Evolutionary conservation across 352 stramenopile species (phyloP), one percentile per base, ranked within the genome.

Genomic region (Phytopythium vexans): DNA sequence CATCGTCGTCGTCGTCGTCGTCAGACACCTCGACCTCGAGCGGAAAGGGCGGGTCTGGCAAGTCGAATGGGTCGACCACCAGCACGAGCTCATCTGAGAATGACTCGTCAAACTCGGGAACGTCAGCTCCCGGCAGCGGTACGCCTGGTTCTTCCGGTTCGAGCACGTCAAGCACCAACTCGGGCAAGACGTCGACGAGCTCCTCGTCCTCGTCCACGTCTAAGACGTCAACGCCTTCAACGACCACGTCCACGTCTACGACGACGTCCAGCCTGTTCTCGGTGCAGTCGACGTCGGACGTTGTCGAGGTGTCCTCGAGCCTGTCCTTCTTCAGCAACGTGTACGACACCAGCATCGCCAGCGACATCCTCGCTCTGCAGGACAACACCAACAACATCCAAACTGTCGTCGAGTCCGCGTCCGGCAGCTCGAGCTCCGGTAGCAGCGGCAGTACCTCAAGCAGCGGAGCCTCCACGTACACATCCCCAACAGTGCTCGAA

Each of bases 401-500:
- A 45, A 60, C 60, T 10, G 62, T 73, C 36, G 64, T 73, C 10
- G 42, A 16, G 8, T 36, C 16, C 15, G 42, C 42, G 34, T 49
- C 42, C 0, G 42, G 42, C 27, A 49, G 27, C 27, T 49, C 42
- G 7, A 11, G 42, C 42, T 35, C 41, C 21, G 27, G 8, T 31
- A 32, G 16, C 41, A 31, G 41, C 16, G 21, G 21, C 21, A 27
- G 21, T 27, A 27, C 21, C 21, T 27, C 21, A 27, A 27, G 41
- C 16, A 45, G 14, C 31, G 14, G 41, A 10, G 12, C 10, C 15
- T 12, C 38, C 4, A n/a, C 38, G 21, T 86, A 85, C 66, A 75
- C 73, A 43, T 72, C 69, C 6, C 75, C 75, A 16, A 87, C 64
- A 10, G 61, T 82, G 37, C 61, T 89, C 48, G 62, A 66, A 11